Base-by-base conservation (phyloP, 352 stramenopile species). In the Pseudoperonospora humuli region DNA sequence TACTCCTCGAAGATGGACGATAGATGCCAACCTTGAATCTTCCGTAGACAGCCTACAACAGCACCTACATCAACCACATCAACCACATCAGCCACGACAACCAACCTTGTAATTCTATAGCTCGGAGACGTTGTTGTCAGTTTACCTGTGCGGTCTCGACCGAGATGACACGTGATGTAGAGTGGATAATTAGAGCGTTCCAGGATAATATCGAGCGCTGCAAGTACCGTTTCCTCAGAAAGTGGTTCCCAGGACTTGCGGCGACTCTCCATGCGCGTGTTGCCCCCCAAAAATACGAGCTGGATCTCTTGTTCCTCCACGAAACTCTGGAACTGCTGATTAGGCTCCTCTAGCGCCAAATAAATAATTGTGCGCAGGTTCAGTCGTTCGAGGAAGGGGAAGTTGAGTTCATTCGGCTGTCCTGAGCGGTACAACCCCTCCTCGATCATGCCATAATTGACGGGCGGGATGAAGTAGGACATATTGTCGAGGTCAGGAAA, bases 1-100 rank as follows among this genome's bases (percentile, higher is more conserved):
- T 96, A 96, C 61, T 96, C 86, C 55, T 96, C 86, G 47, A 95
- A 96, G 50, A 96, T 96, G 4, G 84, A 95, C 23, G 82, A 95
- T 53, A 96, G 57, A 50, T 94, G 88, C 86, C 86, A 96, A 43
- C 90, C 75, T 65, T 96, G 86, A 50, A 94, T 93, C 69, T 96
- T 96, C 43, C 86, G 79, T 29, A 96, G 64, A 54, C 84, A 95
- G 21, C 84, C 85, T 19, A 96, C 82, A 24, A 96, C 86, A 4
- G 76, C 79, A 36, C 79, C 77, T 86, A 52, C 17, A 35, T 44
- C n/a, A n/a, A n/a, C n/a, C n/a, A n/a, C n/a, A 23, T 17, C 41
- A 46, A 38, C 14, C 39, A 19, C 34, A 29, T 27, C 7, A 26
- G 39, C 20, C 46, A 46, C 25, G 20, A 41, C 14, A n/a, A n/a